Conservation (phyloP, 805 yeast genomes). For the Cyberlindnera saturnus region DNA sequence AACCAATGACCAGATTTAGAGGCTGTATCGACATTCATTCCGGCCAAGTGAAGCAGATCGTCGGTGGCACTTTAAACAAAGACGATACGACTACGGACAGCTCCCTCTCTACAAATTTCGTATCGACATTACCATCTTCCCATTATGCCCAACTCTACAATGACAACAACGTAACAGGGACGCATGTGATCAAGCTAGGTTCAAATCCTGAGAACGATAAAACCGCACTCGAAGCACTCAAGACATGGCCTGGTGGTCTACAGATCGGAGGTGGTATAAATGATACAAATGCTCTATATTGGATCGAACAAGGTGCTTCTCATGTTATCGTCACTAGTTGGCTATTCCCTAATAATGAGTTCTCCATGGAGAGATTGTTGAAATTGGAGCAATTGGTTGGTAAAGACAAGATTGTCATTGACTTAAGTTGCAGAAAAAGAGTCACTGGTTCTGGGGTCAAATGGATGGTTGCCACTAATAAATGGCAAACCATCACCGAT, state of each 20-base stretch:
- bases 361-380: slow-evolving; percentile 45
- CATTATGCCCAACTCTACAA: slow-evolving; percentile 71
- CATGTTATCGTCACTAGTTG: slow-evolving; percentile 92
- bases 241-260: slow-evolving; percentile 63
- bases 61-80: slow-evolving; percentile 77
- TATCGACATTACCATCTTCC: slow-evolving; percentile 66
- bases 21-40: slow-evolving; percentile 95
- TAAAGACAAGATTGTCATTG: slow-evolving; percentile 66
- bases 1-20: slow-evolving; percentile 72
- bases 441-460: slow-evolving; percentile 14
- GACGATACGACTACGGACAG: slow-evolving; percentile 39
- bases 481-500: slow-evolving; percentile 89
- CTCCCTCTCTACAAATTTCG: slow-evolving; percentile 62
- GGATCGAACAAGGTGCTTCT: slow-evolving; percentile 77
- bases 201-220: slow-evolving; percentile 65
- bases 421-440: slow-evolving; percentile 73
- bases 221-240: slow-evolving; percentile 75
- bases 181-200: slow-evolving; percentile 93
- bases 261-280: slow-evolving; percentile 95
- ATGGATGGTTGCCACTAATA: slow-evolving; percentile 97
- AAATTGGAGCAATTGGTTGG: slow-evolving; percentile 54
- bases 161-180: slow-evolving; percentile 53
- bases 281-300: slow-evolving; percentile 59
- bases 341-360: slow-evolving; percentile 63
- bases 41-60: slow-evolving; percentile 95